Percentiles rank a stretch among this genome's conserved stretches.
Evolutionary conservation across 192 early-diverging fungal species (phyloP).

Genomic region (Coemansia sp.): DNA sequence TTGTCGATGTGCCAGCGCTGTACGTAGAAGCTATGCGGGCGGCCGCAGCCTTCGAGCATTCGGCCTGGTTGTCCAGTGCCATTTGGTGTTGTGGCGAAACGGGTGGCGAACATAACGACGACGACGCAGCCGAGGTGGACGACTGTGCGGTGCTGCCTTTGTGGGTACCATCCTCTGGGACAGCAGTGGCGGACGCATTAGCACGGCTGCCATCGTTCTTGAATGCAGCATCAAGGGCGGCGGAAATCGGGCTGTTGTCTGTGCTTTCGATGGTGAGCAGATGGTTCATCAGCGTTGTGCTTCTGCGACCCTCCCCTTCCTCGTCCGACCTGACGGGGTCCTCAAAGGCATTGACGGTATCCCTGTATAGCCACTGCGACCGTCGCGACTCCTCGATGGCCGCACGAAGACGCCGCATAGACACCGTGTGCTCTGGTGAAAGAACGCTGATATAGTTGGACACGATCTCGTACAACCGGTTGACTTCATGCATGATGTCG

Average conservation of each 20-base stretch:
- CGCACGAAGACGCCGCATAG: background rate
- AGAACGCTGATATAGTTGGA: slow-evolving; percentile 9
- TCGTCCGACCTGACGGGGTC: background rate
- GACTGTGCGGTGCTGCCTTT: background rate
- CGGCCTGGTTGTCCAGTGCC: background rate
- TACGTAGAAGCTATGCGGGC: background rate
- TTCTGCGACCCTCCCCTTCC: background rate
- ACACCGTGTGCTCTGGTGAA: background rate
- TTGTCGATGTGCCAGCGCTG: background rate
- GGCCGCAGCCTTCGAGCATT: slow-evolving; percentile 5
- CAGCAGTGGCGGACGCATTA: background rate
- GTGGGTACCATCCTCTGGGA: background rate
- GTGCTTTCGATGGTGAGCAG: background rate
- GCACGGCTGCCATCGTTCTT: background rate
- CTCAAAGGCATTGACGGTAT: slow-evolving; percentile 8
- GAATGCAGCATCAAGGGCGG: background rate
- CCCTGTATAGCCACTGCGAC: slow-evolving; percentile 2
- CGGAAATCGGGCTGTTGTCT: background rate
- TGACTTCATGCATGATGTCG: slow-evolving; percentile 16
- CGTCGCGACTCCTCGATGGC: slow-evolving; percentile 16
- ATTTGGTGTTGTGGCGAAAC: background rate
- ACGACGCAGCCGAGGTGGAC: background rate
- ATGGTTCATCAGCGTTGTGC: background rate
- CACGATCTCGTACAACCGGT: slow-evolving; percentile 1
- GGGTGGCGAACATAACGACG: background rate